phyloP scores from a whole-genome alignment of 1,284 basidiomycete species.

The Ustilago bromivora region DNA sequence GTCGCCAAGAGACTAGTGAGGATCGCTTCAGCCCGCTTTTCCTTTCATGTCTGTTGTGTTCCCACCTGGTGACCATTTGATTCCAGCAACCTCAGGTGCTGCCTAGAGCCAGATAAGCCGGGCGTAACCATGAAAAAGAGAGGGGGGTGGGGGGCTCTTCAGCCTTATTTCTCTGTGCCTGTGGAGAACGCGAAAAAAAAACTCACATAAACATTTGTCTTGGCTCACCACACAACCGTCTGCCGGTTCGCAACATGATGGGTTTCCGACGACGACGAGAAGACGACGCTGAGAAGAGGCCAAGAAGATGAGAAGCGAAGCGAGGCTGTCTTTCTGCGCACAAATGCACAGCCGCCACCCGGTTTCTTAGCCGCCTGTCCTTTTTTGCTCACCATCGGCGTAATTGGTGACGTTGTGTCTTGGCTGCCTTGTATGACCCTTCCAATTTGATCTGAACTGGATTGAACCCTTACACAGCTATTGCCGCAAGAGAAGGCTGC shows the following conservation, averaged over 20 bases:
- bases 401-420: neutral
- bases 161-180: constrained; percentile 7
- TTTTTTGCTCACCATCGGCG: neutral
- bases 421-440: neutral
- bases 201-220: neutral
- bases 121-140: neutral
- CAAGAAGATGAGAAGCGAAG: neutral
- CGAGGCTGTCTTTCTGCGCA: neutral
- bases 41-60: neutral
- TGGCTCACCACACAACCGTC: neutral
- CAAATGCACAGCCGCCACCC: neutral
- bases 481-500: neutral
- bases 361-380: neutral
- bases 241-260: constrained; percentile 3
- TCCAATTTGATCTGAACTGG: neutral
- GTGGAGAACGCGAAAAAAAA: neutral
- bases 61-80: neutral
- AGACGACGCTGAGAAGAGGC: neutral
- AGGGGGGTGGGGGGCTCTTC: neutral
- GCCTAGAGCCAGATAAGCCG: neutral
- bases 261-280: constrained; percentile 1
- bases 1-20: neutral
- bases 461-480: neutral
- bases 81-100: neutral
- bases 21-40: neutral